These are phyloP conservation scores for Microbotryomycetes sp. DNA, from an alignment of 1,284 basidiomycete genomes.

Conservation along the genomic window DNA sequence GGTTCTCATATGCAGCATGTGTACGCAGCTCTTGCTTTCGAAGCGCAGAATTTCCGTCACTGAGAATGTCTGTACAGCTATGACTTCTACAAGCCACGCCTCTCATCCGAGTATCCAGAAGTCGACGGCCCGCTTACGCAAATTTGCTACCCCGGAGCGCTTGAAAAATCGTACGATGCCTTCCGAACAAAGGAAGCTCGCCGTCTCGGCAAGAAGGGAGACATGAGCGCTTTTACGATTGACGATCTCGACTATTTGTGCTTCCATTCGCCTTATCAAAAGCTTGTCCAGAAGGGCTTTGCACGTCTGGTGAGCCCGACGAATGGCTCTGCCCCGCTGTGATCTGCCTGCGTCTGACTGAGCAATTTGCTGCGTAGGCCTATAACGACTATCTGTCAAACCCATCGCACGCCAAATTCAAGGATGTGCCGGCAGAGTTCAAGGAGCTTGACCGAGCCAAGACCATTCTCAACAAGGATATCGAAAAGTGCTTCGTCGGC, in stretches of 20 bases:
- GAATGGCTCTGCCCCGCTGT: neutral
- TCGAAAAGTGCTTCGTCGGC: conserved; percentile 86
- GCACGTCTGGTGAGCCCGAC: conserved; percentile 59
- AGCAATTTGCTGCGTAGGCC: conserved; percentile 45
- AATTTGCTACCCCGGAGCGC: conserved; percentile 86
- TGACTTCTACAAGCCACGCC: conserved; percentile 95
- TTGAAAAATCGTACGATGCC: conserved; percentile 81
- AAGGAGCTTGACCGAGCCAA: conserved; percentile 59
- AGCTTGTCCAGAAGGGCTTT: conserved; percentile 95
- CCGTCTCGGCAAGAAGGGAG: conserved; percentile 36
- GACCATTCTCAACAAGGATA: conserved; percentile 81
- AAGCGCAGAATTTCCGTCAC: neutral
- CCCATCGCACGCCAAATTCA: conserved; percentile 66
- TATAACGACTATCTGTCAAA: conserved; percentile 87
- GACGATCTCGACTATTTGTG: conserved; percentile 44
- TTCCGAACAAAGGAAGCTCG: conserved; percentile 71
- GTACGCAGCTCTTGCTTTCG: conserved; percentile 46
- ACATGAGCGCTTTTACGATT: conserved; percentile 30
- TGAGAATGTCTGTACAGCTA: conserved; percentile 4
- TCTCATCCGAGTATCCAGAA: conserved; percentile 88
- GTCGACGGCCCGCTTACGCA: conserved; percentile 97
- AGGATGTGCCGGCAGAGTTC: conserved; percentile 64
- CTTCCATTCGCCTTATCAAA: conserved; percentile 76
- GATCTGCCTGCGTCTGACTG: neutral
- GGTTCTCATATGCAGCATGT: conserved; percentile 97